These are phyloP conservation scores for Plasmodium berghei DNA, from an alignment of 169 alveolate species.

Conservation along the genomic window DNA sequence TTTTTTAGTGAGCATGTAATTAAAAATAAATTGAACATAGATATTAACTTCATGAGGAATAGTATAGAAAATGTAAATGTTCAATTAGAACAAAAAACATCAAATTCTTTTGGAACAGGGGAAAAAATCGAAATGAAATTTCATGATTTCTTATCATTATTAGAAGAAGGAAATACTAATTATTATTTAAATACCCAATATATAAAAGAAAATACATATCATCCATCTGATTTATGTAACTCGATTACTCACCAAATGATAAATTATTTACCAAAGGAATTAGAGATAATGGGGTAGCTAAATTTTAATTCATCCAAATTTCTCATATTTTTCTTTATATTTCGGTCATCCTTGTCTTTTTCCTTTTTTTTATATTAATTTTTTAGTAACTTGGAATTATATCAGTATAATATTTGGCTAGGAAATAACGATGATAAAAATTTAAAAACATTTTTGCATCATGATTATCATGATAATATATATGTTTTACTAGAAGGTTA, in stretches of 20 bases:
- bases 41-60: conserved; percentile 64
- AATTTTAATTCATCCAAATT: conserved; percentile 2
- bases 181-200: conserved; percentile 74
- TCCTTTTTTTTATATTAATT: not conserved
- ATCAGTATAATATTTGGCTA: conserved; percentile 69
- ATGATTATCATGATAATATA: conserved; percentile 73
- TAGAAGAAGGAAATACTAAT: conserved; percentile 71
- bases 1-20: conserved; percentile 62
- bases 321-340: not conserved
- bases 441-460: conserved; percentile 74
- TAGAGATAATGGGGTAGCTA: conserved; percentile 74
- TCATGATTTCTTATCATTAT: conserved; percentile 69
- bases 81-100: conserved; percentile 61
- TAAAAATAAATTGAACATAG: conserved; percentile 37
- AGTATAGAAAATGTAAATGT: conserved; percentile 53
- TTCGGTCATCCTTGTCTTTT: not conserved
- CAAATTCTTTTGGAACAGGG: conserved; percentile 74
- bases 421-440: conserved; percentile 69
- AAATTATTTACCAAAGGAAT: conserved; percentile 53
- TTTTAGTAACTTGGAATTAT: conserved; percentile 70
- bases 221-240: conserved; percentile 70
- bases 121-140: conserved; percentile 67
- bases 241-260: conserved; percentile 63
- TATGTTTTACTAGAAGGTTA: conserved; percentile 74
- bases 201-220: conserved; percentile 68